phyloP scores from a whole-genome alignment of 257 asterid species.

The Pogostemon cablin region DNA sequence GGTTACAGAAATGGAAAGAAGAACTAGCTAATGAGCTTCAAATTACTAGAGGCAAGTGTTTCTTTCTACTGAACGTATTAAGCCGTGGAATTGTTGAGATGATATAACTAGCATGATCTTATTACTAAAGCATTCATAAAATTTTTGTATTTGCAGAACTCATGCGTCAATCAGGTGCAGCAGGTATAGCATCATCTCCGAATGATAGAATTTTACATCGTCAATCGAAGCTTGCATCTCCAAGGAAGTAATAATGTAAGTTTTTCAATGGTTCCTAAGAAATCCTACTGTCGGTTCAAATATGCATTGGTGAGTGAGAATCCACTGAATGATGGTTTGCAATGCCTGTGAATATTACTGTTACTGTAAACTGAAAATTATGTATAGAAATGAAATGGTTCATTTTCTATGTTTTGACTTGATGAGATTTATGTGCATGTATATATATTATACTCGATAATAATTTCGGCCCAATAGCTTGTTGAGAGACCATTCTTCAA shows the following conservation, averaged over 20 bases:
- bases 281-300: background rate
- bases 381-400: no score
- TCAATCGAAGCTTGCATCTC: slow-evolving; percentile 58
- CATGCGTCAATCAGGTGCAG: slow-evolving; percentile 68
- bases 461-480: no score
- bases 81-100: background rate
- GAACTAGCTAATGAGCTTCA: slow-evolving; percentile 83
- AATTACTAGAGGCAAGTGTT: slow-evolving; percentile 66
- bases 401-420: no score
- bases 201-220: slow-evolving; percentile 52
- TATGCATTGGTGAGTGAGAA: slow-evolving; percentile 13
- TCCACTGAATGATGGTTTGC: slow-evolving; percentile 1
- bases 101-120: background rate
- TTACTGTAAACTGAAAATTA: no score
- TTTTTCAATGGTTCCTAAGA: slow-evolving; percentile 4
- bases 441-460: no score
- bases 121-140: slow-evolving; percentile 24
- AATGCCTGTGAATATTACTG: no score
- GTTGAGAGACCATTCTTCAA: no score
- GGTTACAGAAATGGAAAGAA: slow-evolving; percentile 82
- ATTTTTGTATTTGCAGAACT: slow-evolving; percentile 53
- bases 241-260: slow-evolving; percentile 40
- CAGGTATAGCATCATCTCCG: slow-evolving; percentile 60
- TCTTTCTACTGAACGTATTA: background rate
- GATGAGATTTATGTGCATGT: no score